Evolutionary conservation across 2,329 filamentous ascomycete genomes (phyloP).

Genomic region (Ophiostoma triangulosporum): DNA sequence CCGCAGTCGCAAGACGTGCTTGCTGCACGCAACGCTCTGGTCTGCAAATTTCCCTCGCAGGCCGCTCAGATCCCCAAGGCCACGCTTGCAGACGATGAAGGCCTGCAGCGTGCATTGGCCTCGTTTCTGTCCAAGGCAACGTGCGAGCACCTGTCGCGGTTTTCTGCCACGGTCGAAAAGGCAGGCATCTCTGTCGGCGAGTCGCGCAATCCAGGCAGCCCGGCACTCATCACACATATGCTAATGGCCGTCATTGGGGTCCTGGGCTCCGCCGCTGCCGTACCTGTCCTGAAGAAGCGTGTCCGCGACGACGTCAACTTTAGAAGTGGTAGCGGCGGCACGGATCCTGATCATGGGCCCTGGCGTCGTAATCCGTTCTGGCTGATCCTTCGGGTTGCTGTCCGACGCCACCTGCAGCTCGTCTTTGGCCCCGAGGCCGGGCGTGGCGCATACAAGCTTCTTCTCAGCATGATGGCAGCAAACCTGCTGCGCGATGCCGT

Average conservation of each 20-base stretch:
- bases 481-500: conserved; percentile 33
- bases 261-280: conserved; percentile 27
- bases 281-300: conserved; percentile 36
- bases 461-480: conserved; percentile 36
- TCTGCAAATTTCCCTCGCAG: conserved; percentile 46
- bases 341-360: conserved; percentile 21
- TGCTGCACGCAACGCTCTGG: conserved; percentile 34
- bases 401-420: conserved; percentile 36
- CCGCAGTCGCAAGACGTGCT: conserved; percentile 40
- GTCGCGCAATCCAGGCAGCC: conserved; percentile 41
- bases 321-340: conserved; percentile 22
- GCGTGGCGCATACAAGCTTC: conserved; percentile 40
- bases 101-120: conserved; percentile 32
- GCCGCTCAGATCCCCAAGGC: conserved; percentile 32
- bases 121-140: conserved; percentile 43
- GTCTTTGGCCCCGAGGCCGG: conserved; percentile 27
- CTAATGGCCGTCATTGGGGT: conserved; percentile 46
- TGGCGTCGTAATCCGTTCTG: conserved; percentile 54
- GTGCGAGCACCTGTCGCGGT: conserved; percentile 24
- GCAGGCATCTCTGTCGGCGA: conserved; percentile 35
- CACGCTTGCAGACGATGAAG: conserved; percentile 20
- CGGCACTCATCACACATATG: conserved; percentile 43
- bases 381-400: conserved; percentile 45
- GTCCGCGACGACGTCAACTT: conserved; percentile 50
- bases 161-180: conserved; percentile 39